Evolutionary conservation across 202 grass and related monocot species (phyloP), one percentile per base, ranked within the genome.

Genomic region (Saccharum hybrid): DNA sequence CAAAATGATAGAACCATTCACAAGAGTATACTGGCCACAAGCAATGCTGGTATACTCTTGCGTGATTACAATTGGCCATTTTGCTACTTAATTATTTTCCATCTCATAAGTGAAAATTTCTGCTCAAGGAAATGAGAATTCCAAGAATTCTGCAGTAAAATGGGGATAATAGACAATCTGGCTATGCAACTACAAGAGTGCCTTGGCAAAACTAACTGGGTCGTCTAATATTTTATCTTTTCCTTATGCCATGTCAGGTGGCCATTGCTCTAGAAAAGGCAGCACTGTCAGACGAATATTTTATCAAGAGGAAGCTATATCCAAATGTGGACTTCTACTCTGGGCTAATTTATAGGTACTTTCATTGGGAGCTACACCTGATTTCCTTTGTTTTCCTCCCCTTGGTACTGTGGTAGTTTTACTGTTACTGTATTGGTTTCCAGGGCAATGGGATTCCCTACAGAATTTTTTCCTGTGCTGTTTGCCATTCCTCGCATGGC

Each of bases 241-340:
- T 63, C 59, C 60, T 2, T 63, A 39, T 83, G 69, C 4, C 10
- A 52, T 80, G 11, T 45, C 82, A 98, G 96, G 96, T 98, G 0
- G 93, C 93, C 66, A 88, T 98, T 90, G 93, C 96, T 68, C 69
- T 98, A 72, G 96, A 98, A 83, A 98, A 98, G 85, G 93, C 96
- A 83, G 93, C 96, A 76, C 63, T 98, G 52, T 98, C 96, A 72
- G 96, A 98, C 8, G 89, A 94, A 22, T 96, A 98, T 81, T 98
- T 98, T 80, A 66, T 98, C 49, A 96, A 94, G 87, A 93, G 96
- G 86, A 98, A 96, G 89, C 83, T 98, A 9, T 96, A 98, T 90
- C 96, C 96, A 26, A 98, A 96, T 92, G 93, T 98, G 63, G 96
- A 98, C 72, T 98, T 98, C 82, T 98, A 98, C 79, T 98, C 96